phyloP scores from a whole-genome alignment of 2,329 filamentous ascomycete genomes.

The Chaetomium olivaceum region DNA sequence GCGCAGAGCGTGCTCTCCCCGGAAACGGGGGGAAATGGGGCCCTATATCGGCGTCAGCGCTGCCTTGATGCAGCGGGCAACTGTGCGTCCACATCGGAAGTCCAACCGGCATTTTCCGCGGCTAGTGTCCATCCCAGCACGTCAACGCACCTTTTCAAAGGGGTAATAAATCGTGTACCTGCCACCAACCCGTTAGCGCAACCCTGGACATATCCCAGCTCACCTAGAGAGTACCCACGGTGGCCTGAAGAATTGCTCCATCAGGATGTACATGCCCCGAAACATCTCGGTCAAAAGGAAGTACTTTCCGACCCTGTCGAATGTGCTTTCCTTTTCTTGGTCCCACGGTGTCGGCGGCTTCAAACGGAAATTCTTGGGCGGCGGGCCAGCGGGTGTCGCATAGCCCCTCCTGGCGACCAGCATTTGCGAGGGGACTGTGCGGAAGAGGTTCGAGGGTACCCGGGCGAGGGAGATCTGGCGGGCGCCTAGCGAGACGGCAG shows the following conservation, averaged over 20 bases:
- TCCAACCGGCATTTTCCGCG: neutral
- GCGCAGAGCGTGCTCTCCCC: slow-evolving; percentile 94
- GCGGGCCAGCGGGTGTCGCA: slow-evolving; percentile 74
- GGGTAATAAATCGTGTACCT: slow-evolving; percentile 99
- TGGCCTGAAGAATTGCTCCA: slow-evolving; percentile 98
- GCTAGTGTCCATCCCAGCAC: neutral
- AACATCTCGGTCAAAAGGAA: slow-evolving; percentile 96
- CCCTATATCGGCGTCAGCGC: slow-evolving; percentile 53
- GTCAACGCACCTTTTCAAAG: slow-evolving; percentile 78
- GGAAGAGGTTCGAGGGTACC: slow-evolving; percentile 6
- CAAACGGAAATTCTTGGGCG: slow-evolving; percentile 78
- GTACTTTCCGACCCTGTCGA: slow-evolving; percentile 87
- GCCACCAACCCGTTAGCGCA: slow-evolving; percentile 19
- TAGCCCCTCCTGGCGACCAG: slow-evolving; percentile 44
- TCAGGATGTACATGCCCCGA: slow-evolving; percentile 93
- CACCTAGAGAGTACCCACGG: slow-evolving; percentile 66
- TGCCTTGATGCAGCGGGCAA: neutral
- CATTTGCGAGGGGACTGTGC: slow-evolving; percentile 20
- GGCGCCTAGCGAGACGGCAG: slow-evolving; percentile 27
- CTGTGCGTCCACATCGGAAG: neutral
- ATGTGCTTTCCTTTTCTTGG: slow-evolving; percentile 70
- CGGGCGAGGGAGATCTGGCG: slow-evolving; percentile 26
- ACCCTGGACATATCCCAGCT: neutral
- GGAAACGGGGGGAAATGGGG: slow-evolving; percentile 95
- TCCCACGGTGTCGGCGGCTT: slow-evolving; percentile 75